These are phyloP conservation scores for Aspergillus sp. DNA, from an alignment of 2,329 filamentous ascomycete genomes.

Conservation along the genomic window DNA sequence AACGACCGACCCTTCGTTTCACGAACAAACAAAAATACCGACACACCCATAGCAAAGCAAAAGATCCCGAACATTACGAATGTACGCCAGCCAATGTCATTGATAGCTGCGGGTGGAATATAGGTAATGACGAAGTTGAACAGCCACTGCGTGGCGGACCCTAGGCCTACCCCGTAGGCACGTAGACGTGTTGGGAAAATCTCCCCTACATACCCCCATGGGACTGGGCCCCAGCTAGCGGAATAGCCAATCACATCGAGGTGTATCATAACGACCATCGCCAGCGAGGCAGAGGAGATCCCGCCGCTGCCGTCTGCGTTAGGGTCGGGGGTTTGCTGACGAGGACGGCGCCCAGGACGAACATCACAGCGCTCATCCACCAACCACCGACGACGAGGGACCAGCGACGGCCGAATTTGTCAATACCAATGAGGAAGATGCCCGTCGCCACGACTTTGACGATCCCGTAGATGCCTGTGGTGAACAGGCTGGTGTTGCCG, in stretches of 20 bases:
- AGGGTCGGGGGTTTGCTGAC: conserved; percentile 26
- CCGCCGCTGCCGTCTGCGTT: conserved; percentile 10
- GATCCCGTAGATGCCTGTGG: conserved; percentile 32
- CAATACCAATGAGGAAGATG: conserved; percentile 31
- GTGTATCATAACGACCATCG: conserved; percentile 43
- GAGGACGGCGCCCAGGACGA: conserved; percentile 30
- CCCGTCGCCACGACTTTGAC: conserved; percentile 32
- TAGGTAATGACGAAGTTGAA: conserved; percentile 39
- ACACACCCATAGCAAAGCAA: conserved; percentile 25
- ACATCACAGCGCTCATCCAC: conserved; percentile 32
- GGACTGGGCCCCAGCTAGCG: conserved; percentile 21
- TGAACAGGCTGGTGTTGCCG: conserved; percentile 28
- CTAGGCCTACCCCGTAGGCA: conserved; percentile 34
- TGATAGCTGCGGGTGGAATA: conserved; percentile 34
- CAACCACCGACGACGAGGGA: conserved; percentile 28
- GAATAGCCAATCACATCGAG: conserved; percentile 34
- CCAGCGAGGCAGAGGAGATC: conserved; percentile 25
- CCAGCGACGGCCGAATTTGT: conserved; percentile 29
- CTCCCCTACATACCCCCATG: conserved; percentile 27
- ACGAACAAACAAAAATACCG: conserved; percentile 32
- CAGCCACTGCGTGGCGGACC: conserved; percentile 32
- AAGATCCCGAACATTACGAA: conserved; percentile 36
- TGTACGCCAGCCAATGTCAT: conserved; percentile 32
- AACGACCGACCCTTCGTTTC: conserved; percentile 33
- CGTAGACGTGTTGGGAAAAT: conserved; percentile 35